Conservation (phyloP, 495 filamentous ascomycete genomes). For the Lophiotrema nucula region DNA sequence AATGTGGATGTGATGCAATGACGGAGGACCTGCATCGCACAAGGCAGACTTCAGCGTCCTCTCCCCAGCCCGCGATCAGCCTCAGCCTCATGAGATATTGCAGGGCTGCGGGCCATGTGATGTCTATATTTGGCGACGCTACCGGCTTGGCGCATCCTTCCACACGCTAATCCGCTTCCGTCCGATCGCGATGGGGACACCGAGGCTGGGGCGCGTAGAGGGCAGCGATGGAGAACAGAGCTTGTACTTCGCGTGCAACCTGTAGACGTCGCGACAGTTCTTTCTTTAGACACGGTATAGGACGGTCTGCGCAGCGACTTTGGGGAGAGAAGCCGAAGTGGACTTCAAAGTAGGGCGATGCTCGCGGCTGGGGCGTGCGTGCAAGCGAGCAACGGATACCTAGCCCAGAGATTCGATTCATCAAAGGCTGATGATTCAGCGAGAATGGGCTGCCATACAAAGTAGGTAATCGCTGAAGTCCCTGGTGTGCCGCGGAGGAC, state of each 20-base stretch:
- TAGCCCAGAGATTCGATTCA: too few relatives aligned
- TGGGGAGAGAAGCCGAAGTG: not conserved
- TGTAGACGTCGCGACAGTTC: not conserved
- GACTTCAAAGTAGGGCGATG: not conserved
- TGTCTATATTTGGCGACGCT: not conserved
- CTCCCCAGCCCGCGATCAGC: constrained; percentile 15
- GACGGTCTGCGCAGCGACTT: not conserved
- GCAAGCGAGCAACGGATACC: too few relatives aligned
- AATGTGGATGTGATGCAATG: not conserved
- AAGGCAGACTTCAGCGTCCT: constrained; percentile 21
- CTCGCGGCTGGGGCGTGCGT: not conserved
- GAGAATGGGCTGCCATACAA: not conserved
- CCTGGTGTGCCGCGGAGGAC: not conserved
- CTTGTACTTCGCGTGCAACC: not conserved
- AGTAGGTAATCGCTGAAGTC: not conserved
- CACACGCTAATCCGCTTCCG: not conserved
- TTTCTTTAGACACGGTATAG: not conserved
- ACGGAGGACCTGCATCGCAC: not conserved
- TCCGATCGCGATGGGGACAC: not conserved
- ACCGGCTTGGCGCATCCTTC: constrained; percentile 2
- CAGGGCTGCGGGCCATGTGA: constrained; percentile 6
- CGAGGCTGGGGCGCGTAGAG: constrained; percentile 28
- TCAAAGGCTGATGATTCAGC: not conserved
- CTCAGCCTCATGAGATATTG: constrained; percentile 19
- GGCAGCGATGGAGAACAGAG: not conserved